phyloP scores from a whole-genome alignment of 2,329 filamentous ascomycete genomes.

The Fusarium sp. region DNA sequence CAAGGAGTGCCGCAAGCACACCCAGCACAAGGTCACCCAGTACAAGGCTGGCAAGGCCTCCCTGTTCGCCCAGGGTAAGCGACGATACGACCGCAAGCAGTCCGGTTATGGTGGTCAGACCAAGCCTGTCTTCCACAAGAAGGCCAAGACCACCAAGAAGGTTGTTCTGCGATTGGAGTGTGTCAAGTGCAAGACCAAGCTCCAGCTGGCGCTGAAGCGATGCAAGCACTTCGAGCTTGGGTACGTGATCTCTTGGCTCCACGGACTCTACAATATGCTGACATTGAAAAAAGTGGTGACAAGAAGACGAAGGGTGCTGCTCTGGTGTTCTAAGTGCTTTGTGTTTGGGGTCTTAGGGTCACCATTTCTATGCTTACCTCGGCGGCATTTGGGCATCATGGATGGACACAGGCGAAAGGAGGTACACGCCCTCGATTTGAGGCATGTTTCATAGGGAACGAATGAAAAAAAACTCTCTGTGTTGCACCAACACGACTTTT shows the following conservation, averaged over 20 bases:
- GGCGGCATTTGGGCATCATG: slow-evolving; percentile 60
- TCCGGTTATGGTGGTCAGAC: slow-evolving; percentile 99
- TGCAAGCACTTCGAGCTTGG: slow-evolving; percentile 99
- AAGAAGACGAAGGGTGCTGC: slow-evolving; percentile 99
- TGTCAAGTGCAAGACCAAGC: slow-evolving; percentile 97
- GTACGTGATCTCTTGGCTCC: slow-evolving; percentile 67
- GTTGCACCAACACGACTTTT: slow-evolving; percentile 39
- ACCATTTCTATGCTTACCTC: slow-evolving; percentile 58
- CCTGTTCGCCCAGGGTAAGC: slow-evolving; percentile 98
- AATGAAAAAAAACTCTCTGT: slow-evolving; percentile 52
- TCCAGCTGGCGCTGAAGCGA: slow-evolving; percentile 97
- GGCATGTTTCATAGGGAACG: slow-evolving; percentile 59
- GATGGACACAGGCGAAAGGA: slow-evolving; percentile 63
- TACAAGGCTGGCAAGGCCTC: slow-evolving; percentile 98
- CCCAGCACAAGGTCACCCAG: slow-evolving; percentile 92
- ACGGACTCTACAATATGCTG: slow-evolving; percentile 50
- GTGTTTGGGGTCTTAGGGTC: slow-evolving; percentile 52
- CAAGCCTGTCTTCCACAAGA: slow-evolving; percentile 99
- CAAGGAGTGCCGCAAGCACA: slow-evolving; percentile 93
- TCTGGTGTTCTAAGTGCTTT: slow-evolving; percentile 93
- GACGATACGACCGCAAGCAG: slow-evolving; percentile 99
- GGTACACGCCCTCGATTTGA: slow-evolving; percentile 59
- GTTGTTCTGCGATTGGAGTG: slow-evolving; percentile 98
- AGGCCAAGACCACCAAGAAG: slow-evolving; percentile 99
- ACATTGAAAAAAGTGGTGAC: slow-evolving; percentile 81